A percentile compares a stretch with the other conserved stretches of the same genome.
phyloP scores from a whole-genome alignment of 108 stramenopile genomes.

The Skeletonema costatum region DNA sequence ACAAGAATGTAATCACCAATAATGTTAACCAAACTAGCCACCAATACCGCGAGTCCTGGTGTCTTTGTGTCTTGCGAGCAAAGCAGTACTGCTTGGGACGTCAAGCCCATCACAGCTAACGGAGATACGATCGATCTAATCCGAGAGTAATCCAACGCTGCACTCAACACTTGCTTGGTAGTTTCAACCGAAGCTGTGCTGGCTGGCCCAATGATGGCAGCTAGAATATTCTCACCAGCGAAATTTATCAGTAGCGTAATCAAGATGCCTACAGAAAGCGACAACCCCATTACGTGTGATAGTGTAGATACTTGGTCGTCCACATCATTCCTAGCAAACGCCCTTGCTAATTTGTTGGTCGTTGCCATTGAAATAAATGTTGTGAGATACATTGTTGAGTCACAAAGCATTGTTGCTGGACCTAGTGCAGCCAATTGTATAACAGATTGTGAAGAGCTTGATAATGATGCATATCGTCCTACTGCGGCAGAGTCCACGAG shows the following conservation, averaged over 20 bases:
- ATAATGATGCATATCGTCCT: constrained; percentile 58
- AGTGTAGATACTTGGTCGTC: constrained; percentile 42
- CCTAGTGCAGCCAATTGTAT: constrained; percentile 91
- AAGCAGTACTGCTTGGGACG: constrained; percentile 79
- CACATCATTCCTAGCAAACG: constrained; percentile 64
- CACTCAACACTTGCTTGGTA: constrained; percentile 42
- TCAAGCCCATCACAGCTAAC: constrained; percentile 67
- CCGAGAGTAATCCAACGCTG: constrained; percentile 65
- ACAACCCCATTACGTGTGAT: constrained; percentile 74
- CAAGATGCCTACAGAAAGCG: constrained; percentile 54
- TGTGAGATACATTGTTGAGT: constrained; percentile 78
- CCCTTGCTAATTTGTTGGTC: constrained; percentile 87
- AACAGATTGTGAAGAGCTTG: constrained; percentile 36
- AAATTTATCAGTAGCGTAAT: constrained; percentile 49
- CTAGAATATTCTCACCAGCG: constrained; percentile 50
- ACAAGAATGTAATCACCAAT: constrained; percentile 74
- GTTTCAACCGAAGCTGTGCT: constrained; percentile 21
- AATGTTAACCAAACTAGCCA: constrained; percentile 72
- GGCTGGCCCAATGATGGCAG: constrained; percentile 54
- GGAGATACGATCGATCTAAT: constrained; percentile 76
- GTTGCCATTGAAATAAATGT: constrained; percentile 92
- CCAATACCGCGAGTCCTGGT: constrained; percentile 77
- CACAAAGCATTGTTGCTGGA: constrained; percentile 92
- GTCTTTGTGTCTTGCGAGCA: constrained; percentile 77
- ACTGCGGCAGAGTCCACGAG: constrained; percentile 94